A percentile compares a stretch with the other conserved stretches of the same genome.
These are phyloP conservation scores for Elongisporangium undulatum DNA, from an alignment of 352 stramenopile genomes.

Conservation along the genomic window DNA sequence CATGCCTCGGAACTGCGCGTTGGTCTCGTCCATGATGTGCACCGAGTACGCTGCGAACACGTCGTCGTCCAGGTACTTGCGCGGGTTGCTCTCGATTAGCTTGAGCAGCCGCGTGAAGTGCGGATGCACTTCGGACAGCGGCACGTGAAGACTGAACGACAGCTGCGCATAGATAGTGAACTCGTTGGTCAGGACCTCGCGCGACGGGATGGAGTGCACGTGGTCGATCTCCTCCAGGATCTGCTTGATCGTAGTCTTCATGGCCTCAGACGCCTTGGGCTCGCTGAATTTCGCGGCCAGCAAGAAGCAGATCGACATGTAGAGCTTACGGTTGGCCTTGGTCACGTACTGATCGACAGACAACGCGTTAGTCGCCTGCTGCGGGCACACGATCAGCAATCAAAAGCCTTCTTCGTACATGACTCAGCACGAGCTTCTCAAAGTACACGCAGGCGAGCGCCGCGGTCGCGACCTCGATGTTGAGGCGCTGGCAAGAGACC, in stretches of 20 bases:
- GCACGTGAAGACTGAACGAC: conserved; percentile 86
- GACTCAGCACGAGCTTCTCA: conserved; percentile 94
- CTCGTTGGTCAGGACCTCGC: conserved; percentile 84
- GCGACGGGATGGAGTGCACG: conserved; percentile 72
- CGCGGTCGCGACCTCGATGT: conserved; percentile 92
- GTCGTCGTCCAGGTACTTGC: conserved; percentile 87
- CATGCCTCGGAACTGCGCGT: conserved; percentile 4
- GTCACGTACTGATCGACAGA: conserved; percentile 86
- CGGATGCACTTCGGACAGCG: conserved; percentile 71
- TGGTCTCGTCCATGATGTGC: conserved; percentile 67
- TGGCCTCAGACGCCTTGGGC: conserved; percentile 56
- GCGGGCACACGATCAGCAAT: too few species aligned
- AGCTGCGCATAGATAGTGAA: conserved; percentile 90
- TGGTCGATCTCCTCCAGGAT: conserved; percentile 77
- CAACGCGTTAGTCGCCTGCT: too few species aligned
- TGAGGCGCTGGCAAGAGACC: conserved; percentile 59
- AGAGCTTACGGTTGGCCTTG: conserved; percentile 94
- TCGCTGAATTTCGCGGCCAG: conserved; percentile 94
- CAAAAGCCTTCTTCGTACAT: conserved; percentile 23
- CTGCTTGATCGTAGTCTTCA: conserved; percentile 58
- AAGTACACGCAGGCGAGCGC: conserved; percentile 96
- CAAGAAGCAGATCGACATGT: conserved; percentile 94
- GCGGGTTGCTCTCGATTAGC: conserved; percentile 83
- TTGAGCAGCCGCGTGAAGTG: conserved; percentile 86
- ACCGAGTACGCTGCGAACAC: conserved; percentile 75